phyloP scores from a whole-genome alignment of 495 filamentous ascomycete species.

The Neurospora tetraspora region DNA sequence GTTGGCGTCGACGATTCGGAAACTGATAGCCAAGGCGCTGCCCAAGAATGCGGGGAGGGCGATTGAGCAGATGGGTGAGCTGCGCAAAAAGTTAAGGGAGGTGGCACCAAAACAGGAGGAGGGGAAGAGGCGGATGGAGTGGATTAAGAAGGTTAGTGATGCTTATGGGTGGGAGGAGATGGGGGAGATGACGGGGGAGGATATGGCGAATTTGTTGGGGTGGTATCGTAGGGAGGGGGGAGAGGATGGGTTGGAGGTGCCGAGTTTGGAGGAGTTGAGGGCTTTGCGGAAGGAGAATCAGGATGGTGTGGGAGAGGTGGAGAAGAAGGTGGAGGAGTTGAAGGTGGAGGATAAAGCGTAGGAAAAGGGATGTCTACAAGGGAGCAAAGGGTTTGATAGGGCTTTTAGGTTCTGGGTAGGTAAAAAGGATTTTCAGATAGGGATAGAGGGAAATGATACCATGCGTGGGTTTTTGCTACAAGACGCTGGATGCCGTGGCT shows the following conservation, averaged over 20 bases:
- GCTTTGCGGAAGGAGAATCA: conserved; percentile 27
- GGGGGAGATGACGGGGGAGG: conserved; percentile 69
- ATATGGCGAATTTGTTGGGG: conserved; percentile 67
- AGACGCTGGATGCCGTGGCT: background rate
- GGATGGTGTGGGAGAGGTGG: background rate
- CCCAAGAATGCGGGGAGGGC: conserved; percentile 72
- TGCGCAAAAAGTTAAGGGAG: conserved; percentile 69
- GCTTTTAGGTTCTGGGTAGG: background rate
- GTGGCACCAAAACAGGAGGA: conserved; percentile 63
- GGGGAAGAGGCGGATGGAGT: conserved; percentile 84
- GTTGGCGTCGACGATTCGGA: conserved; percentile 75
- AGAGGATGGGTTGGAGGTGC: conserved; percentile 36
- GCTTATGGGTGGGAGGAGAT: conserved; percentile 78
- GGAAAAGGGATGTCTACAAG: background rate
- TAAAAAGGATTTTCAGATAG: background rate
- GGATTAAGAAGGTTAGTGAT: conserved; percentile 91
- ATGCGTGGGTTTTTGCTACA: background rate
- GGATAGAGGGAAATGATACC: background rate
- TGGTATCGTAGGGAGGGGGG: conserved; percentile 53
- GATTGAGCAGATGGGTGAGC: conserved; percentile 64
- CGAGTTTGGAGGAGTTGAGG: conserved; percentile 37
- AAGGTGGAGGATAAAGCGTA: background rate
- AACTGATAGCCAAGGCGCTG: conserved; percentile 67
- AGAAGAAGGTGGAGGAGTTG: background rate
- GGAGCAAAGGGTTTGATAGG: background rate